Percentiles rank a stretch among this genome's conserved stretches.
These are phyloP conservation scores for Mycena rosella DNA, from an alignment of 768 basidiomycete species.

Conservation along the genomic window DNA sequence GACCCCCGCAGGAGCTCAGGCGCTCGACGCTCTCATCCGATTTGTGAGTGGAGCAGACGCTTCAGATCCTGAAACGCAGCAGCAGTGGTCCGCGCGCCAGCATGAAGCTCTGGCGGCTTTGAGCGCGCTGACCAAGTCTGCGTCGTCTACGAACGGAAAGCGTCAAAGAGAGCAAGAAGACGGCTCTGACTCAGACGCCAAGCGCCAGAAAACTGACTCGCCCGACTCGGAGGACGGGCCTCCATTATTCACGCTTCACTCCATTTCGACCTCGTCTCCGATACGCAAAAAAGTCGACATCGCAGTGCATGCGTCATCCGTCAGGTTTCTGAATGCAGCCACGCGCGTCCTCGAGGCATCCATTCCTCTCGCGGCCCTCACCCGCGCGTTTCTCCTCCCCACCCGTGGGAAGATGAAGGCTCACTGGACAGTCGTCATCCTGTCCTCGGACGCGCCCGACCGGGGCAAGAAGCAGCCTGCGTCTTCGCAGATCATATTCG, in stretches of 20 bases:
- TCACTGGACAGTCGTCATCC: slow-evolving; percentile 79
- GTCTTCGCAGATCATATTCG: slow-evolving; percentile 75
- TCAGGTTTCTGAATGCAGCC: slow-evolving; percentile 66
- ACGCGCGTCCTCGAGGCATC: slow-evolving; percentile 63
- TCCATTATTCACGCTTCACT: slow-evolving; percentile 70
- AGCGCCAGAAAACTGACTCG: slow-evolving; percentile 48
- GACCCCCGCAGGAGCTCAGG: slow-evolving; percentile 18
- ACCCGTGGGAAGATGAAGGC: slow-evolving; percentile 79
- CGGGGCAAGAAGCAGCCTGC: slow-evolving; percentile 53
- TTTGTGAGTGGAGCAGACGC: slow-evolving; percentile 57
- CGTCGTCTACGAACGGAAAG: slow-evolving; percentile 45
- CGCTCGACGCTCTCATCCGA: slow-evolving; percentile 58
- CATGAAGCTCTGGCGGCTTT: slow-evolving; percentile 45
- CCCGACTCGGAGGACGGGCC: slow-evolving; percentile 48
- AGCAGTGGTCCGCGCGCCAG: slow-evolving; percentile 57
- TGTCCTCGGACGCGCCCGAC: slow-evolving; percentile 67
- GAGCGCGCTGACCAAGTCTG: slow-evolving; percentile 43
- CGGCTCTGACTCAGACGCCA: slow-evolving; percentile 40
- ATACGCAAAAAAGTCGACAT: slow-evolving; percentile 83
- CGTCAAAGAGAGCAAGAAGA: slow-evolving; percentile 51
- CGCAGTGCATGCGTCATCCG: slow-evolving; percentile 61
- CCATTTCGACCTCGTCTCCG: slow-evolving; percentile 78
- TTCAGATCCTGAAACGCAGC: slow-evolving; percentile 43
- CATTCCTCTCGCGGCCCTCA: slow-evolving; percentile 62
- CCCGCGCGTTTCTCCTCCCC: slow-evolving; percentile 78